These are phyloP conservation scores for Neofusicoccum sp. DNA, from an alignment of 2,329 filamentous ascomycete genomes.

Conservation along the genomic window DNA sequence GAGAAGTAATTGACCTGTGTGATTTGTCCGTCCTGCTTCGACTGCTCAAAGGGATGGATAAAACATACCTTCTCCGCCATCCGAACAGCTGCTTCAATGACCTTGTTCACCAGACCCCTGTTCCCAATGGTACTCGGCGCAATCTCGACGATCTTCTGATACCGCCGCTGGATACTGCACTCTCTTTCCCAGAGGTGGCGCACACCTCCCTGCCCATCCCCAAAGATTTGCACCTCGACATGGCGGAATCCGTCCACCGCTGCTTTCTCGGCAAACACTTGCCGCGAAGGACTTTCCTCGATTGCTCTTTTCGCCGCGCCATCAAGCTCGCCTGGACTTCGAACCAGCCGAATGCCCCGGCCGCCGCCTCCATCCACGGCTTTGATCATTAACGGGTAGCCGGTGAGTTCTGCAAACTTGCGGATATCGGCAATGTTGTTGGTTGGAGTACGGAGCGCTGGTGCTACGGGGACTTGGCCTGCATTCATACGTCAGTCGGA, in stretches of 20 bases:
- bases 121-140: conserved; percentile 54
- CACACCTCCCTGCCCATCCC: conserved; percentile 53
- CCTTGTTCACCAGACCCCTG: conserved; percentile 45
- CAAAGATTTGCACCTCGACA: conserved; percentile 61
- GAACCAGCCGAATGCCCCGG: conserved; percentile 57
- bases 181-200: conserved; percentile 60
- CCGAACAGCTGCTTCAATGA: conserved; percentile 54
- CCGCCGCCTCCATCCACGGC: conserved; percentile 65
- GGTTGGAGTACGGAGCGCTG: conserved; percentile 48
- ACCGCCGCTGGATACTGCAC: conserved; percentile 59
- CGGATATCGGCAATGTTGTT: conserved; percentile 42
- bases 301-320: conserved; percentile 41
- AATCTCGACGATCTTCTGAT: conserved; percentile 61
- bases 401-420: conserved; percentile 58
- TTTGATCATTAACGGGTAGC: conserved; percentile 61
- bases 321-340: conserved; percentile 41
- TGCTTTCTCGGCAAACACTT: conserved; percentile 61
- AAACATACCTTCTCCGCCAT: conserved; percentile 49
- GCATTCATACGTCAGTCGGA: background rate
- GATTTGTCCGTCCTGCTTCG: background rate
- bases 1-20: conserved; percentile 54
- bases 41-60: background rate
- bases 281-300: conserved; percentile 58
- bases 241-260: conserved; percentile 61
- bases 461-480: conserved; percentile 51